Percentiles rank a stretch among this genome's conserved stretches.
These are phyloP conservation scores for Blastobotrys buckinghamii DNA, from an alignment of 1,139 yeast genomes.

Conservation along the genomic window DNA sequence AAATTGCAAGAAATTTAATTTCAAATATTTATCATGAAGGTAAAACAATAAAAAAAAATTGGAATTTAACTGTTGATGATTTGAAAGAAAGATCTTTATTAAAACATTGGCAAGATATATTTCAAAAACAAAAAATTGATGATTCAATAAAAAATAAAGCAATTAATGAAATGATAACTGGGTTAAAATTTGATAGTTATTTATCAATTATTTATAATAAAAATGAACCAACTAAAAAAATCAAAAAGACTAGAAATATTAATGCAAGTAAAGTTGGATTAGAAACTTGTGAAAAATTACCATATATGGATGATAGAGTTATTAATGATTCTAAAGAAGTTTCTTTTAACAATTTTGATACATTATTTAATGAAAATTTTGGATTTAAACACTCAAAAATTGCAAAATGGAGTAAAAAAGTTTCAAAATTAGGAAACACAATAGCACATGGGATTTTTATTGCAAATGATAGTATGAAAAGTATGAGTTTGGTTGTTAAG, in stretches of 20 bases:
- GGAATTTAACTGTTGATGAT: neutral
- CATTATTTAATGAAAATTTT: neutral
- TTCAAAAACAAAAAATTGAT: neutral
- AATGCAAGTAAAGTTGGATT: neutral
- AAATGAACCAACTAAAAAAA: neutral
- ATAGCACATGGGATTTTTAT: conserved; percentile 4
- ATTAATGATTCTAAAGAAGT: neutral
- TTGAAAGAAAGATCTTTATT: neutral
- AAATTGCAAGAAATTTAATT: neutral
- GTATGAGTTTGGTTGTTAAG: neutral
- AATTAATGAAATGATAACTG: neutral
- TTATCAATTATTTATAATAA: neutral
- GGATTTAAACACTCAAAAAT: neutral
- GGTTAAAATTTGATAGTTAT: neutral
- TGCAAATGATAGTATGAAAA: conserved; percentile 3
- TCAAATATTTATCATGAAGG: neutral
- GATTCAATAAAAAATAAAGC: neutral
- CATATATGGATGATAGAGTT: neutral
- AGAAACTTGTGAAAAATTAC: neutral
- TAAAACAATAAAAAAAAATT: neutral
- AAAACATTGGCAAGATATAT: neutral
- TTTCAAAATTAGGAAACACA: neutral
- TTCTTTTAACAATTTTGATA: neutral
- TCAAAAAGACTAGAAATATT: neutral
- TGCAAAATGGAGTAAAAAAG: neutral